Evolutionary conservation across 352 stramenopile species (phyloP).

Genomic region (Aphanomyces stellatus): DNA sequence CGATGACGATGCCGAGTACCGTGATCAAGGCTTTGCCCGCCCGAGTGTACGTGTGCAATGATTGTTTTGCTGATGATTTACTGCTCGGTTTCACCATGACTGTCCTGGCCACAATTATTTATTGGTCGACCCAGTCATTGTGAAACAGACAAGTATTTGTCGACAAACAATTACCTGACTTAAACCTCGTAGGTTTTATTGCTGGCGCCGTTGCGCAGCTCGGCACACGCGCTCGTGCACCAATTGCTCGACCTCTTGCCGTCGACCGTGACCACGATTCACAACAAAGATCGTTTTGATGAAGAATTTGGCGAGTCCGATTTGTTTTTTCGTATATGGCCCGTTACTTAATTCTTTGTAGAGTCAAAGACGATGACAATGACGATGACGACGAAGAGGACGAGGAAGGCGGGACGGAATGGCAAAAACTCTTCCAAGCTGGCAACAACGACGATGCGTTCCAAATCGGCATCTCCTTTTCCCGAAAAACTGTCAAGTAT

Average conservation of each 20-base stretch:
- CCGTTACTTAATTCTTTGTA: not conserved
- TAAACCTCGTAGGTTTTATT: slow-evolving; percentile 39
- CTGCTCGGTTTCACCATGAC: too few species aligned
- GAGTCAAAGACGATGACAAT: slow-evolving; percentile 15
- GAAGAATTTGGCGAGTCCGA: slow-evolving; percentile 39
- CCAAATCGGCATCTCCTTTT: slow-evolving; percentile 62
- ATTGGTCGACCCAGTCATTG: too few species aligned
- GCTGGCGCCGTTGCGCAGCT: slow-evolving; percentile 54
- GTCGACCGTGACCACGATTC: slow-evolving; percentile 43
- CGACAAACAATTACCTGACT: too few species aligned
- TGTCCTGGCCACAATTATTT: too few species aligned
- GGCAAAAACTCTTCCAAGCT: slow-evolving; percentile 57
- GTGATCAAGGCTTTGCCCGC: slow-evolving; percentile 66
- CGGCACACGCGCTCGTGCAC: slow-evolving; percentile 52
- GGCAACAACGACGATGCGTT: slow-evolving; percentile 81
- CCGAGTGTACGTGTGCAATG: slow-evolving; percentile 25
- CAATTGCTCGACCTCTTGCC: slow-evolving; percentile 54
- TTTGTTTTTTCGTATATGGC: not conserved
- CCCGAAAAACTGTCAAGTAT: slow-evolving; percentile 38
- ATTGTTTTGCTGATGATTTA: not conserved
- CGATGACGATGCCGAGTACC: slow-evolving; percentile 59
- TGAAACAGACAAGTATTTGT: too few species aligned
- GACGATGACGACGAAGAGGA: slow-evolving; percentile 5
- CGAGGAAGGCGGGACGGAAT: slow-evolving; percentile 38
- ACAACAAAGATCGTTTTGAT: slow-evolving; percentile 72